Conservation (phyloP, 2,329 filamentous ascomycete species). For the Curvularia spicifera region DNA sequence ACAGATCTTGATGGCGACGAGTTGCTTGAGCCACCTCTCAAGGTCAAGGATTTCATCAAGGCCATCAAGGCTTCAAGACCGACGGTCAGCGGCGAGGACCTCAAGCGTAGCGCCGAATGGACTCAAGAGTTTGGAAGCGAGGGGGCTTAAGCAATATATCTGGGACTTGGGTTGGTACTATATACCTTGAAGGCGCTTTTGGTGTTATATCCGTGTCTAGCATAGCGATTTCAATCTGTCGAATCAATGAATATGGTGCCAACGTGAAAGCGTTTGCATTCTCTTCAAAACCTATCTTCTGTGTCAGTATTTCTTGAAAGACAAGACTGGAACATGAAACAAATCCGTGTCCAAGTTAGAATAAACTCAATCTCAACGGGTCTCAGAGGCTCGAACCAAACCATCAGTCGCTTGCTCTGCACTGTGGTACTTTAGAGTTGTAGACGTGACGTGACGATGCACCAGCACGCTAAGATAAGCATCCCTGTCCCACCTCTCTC, state of each 20-base stretch:
- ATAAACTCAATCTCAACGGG: background rate
- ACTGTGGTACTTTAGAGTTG: background rate
- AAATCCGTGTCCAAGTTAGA: background rate
- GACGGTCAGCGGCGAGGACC: constrained; percentile 86
- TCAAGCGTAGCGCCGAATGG: constrained; percentile 87
- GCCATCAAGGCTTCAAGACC: constrained; percentile 87
- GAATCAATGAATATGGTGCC: constrained; percentile 6
- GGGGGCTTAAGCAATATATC: constrained; percentile 60
- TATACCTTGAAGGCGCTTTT: constrained; percentile 21
- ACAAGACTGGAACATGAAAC: background rate
- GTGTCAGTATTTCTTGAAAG: background rate
- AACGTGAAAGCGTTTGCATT: background rate
- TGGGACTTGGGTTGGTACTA: constrained; percentile 1
- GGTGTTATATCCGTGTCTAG: constrained; percentile 18
- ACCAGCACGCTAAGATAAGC: constrained; percentile 14
- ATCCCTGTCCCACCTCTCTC: constrained; percentile 3
- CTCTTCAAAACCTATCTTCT: background rate
- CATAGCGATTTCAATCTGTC: constrained; percentile 14
- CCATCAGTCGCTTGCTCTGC: background rate
- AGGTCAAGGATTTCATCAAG: constrained; percentile 90
- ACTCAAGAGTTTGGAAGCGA: constrained; percentile 96
- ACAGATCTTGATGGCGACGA: constrained; percentile 83
- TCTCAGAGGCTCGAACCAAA: background rate
- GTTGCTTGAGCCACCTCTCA: constrained; percentile 83
- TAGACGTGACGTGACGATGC: background rate